A percentile compares a stretch with the other conserved stretches of the same genome.
These are phyloP conservation scores for Dictyostelium intermedium DNA, from an alignment of 78 protist species.

Conservation along the genomic window DNA sequence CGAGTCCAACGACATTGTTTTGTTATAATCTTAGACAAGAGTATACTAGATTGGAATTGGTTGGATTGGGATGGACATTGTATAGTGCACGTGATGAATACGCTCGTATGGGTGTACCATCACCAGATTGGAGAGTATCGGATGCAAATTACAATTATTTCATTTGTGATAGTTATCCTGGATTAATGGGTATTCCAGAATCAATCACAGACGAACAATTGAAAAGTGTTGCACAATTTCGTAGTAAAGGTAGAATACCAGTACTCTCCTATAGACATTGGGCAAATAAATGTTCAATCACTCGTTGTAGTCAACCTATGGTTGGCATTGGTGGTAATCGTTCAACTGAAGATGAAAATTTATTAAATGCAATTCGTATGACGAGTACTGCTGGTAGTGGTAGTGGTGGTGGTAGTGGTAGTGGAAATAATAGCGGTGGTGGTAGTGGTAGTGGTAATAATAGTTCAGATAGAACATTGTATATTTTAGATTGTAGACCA, in stretches of 20 bases:
- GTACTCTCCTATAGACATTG: slow-evolving; percentile 81
- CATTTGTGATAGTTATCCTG: slow-evolving; percentile 82
- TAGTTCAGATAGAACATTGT: slow-evolving; percentile 14
- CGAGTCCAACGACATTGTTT: background rate
- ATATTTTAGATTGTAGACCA: slow-evolving; percentile 87
- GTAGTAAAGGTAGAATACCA: slow-evolving; percentile 89
- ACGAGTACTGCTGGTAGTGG: background rate
- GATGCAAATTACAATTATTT: slow-evolving; percentile 67
- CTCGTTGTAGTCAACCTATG: slow-evolving; percentile 87
- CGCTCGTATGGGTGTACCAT: slow-evolving; percentile 83
- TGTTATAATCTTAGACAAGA: slow-evolving; percentile 17
- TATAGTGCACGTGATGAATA: slow-evolving; percentile 65
- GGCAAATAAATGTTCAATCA: slow-evolving; percentile 74
- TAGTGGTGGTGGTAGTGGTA: background rate
- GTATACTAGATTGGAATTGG: slow-evolving; percentile 1
- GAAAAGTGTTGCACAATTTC: slow-evolving; percentile 54
- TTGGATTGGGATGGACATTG: slow-evolving; percentile 62
- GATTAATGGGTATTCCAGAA: slow-evolving; percentile 77
- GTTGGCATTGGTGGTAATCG: slow-evolving; percentile 78
- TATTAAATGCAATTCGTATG: slow-evolving; percentile 67
- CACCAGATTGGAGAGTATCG: slow-evolving; percentile 82
- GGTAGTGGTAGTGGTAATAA: background rate
- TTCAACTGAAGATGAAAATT: slow-evolving; percentile 74
- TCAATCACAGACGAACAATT: slow-evolving; percentile 63
- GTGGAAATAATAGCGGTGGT: background rate